These are phyloP conservation scores for Candida gorgasii DNA, from an alignment of 805 yeast genomes.

Conservation along the genomic window DNA sequence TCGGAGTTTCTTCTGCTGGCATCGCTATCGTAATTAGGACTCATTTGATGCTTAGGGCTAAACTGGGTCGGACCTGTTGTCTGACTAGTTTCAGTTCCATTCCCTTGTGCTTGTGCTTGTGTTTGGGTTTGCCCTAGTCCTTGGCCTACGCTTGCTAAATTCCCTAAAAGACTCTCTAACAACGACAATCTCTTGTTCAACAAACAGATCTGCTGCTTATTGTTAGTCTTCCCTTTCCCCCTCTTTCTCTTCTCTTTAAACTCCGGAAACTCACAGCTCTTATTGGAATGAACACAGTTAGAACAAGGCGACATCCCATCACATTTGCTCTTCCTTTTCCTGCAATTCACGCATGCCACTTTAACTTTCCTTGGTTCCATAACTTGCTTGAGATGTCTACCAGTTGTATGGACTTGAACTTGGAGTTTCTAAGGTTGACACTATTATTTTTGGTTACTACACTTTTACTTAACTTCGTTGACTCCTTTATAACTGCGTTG, in stretches of 20 bases:
- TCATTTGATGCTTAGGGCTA: too few relatives aligned
- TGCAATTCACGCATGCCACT: constrained; percentile 51
- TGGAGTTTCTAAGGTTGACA: too few relatives aligned
- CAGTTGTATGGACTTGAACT: too few relatives aligned
- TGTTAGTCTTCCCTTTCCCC: constrained; percentile 16
- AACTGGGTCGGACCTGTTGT: background rate
- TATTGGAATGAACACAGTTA: constrained; percentile 35
- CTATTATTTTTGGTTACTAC: too few relatives aligned
- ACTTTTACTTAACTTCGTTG: too few relatives aligned
- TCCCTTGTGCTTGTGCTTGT: too few relatives aligned
- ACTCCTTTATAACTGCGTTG: too few relatives aligned
- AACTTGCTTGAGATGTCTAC: too few relatives aligned
- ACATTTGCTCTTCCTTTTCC: constrained; percentile 52
- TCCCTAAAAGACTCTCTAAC: constrained; percentile 22
- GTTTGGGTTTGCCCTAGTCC: too few relatives aligned
- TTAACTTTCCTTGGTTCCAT: constrained; percentile 10
- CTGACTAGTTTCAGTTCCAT: too few relatives aligned
- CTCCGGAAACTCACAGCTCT: constrained; percentile 30
- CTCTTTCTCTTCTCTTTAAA: constrained; percentile 18
- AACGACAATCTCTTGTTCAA: constrained; percentile 19
- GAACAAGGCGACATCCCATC: constrained; percentile 47
- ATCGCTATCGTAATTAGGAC: too few relatives aligned
- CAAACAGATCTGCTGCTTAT: constrained; percentile 10
- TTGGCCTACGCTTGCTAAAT: constrained; percentile 8
- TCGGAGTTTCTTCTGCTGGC: background rate